Percentiles rank a stretch among this genome's conserved stretches.
phyloP scores from a whole-genome alignment of 495 filamentous ascomycete species.

The Paragyromitra xinjiangensis region DNA sequence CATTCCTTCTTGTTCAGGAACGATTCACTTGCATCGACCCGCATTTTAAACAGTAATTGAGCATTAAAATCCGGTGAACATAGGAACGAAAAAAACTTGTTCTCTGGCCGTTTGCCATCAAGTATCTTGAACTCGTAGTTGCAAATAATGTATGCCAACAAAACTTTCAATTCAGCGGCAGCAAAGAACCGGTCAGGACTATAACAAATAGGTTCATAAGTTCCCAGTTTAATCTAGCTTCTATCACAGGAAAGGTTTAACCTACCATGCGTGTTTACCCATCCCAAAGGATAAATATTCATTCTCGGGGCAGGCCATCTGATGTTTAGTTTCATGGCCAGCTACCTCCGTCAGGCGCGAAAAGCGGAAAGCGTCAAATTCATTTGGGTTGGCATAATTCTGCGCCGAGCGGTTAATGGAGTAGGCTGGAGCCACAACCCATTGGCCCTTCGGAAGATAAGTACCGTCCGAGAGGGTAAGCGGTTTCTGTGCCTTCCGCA shows the following conservation, averaged over 20 bases:
- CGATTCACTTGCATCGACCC: no score
- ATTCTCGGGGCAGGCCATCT: slow-evolving; percentile 17
- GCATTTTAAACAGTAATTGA: background rate
- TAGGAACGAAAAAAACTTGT: background rate
- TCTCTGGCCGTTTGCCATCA: background rate
- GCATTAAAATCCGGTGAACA: background rate
- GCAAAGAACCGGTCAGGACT: slow-evolving; percentile 49
- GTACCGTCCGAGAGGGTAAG: slow-evolving; percentile 36
- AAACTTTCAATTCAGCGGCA: slow-evolving; percentile 29
- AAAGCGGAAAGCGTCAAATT: slow-evolving; percentile 35
- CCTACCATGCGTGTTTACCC: slow-evolving; percentile 39
- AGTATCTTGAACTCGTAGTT: slow-evolving; percentile 14
- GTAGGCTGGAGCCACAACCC: slow-evolving; percentile 36
- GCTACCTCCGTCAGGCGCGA: background rate
- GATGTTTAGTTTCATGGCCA: slow-evolving; percentile 29
- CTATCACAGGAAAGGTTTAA: background rate
- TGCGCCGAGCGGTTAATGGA: slow-evolving; percentile 22
- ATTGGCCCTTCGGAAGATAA: slow-evolving; percentile 29
- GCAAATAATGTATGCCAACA: slow-evolving; percentile 34
- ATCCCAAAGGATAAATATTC: slow-evolving; percentile 42
- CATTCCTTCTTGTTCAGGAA: no score
- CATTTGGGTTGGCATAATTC: slow-evolving; percentile 4
- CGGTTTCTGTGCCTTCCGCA: slow-evolving; percentile 16
- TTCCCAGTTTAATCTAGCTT: background rate
- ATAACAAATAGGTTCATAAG: background rate